A percentile compares a stretch with the other conserved stretches of the same genome.
These are phyloP conservation scores for Glutinoglossum americanum DNA, from an alignment of 495 filamentous ascomycete species.

Conservation along the genomic window DNA sequence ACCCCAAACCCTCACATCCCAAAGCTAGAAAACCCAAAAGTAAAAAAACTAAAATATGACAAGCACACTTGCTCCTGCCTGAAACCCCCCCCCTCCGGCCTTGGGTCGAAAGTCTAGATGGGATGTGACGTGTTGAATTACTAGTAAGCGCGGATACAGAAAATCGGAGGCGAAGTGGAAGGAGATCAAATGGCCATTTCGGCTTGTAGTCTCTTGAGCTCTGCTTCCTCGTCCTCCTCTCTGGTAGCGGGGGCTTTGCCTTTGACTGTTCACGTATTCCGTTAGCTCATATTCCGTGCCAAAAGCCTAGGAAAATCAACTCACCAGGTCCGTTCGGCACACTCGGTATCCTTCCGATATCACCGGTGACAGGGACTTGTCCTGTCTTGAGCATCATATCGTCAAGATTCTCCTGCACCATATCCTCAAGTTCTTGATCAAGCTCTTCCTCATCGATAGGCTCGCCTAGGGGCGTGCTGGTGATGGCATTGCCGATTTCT, in stretches of 20 bases:
- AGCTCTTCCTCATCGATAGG: slow-evolving; percentile 72
- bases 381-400: slow-evolving; percentile 85
- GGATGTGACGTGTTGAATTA: too few species aligned
- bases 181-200: slow-evolving; percentile 80
- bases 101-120: too few species aligned
- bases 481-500: slow-evolving; percentile 76
- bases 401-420: slow-evolving; percentile 77
- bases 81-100: too few species aligned
- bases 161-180: not conserved
- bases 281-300: not conserved
- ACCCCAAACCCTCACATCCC: too few species aligned
- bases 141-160: too few species aligned
- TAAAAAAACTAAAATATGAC: too few species aligned
- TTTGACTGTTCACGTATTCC: slow-evolving; percentile 17
- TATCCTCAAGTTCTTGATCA: slow-evolving; percentile 49
- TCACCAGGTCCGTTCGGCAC: slow-evolving; percentile 54
- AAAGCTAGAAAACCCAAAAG: too few species aligned
- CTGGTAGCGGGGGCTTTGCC: slow-evolving; percentile 27
- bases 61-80: too few species aligned
- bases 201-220: slow-evolving; percentile 79
- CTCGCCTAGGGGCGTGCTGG: slow-evolving; percentile 43
- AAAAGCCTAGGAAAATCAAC: slow-evolving; percentile 11
- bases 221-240: slow-evolving; percentile 48
- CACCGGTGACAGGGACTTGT: slow-evolving; percentile 45
- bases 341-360: slow-evolving; percentile 49